Evolutionary conservation across 495 filamentous ascomycete genomes (phyloP).

Genomic region (Neurospora sp.): DNA sequence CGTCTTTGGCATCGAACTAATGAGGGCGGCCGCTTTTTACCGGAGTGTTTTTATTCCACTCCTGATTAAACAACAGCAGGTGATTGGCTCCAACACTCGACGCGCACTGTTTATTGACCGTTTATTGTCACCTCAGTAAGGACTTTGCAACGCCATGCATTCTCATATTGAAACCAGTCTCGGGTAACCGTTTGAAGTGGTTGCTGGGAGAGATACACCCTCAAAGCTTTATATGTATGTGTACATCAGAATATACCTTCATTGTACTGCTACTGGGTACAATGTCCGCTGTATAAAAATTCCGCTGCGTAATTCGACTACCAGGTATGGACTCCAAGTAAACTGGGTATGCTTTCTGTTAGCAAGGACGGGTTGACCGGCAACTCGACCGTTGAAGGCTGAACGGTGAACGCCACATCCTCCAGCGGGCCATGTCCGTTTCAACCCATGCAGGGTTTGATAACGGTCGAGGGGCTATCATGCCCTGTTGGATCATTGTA

Average conservation of each 20-base stretch:
- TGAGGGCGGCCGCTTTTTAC: background rate
- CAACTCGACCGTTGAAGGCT: background rate
- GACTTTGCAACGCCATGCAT: background rate
- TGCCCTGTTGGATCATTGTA: background rate
- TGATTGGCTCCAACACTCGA: background rate
- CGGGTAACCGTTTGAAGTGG: background rate
- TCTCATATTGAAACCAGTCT: background rate
- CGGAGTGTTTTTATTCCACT: background rate
- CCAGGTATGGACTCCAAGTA: background rate
- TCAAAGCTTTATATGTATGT: background rate
- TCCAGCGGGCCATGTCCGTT: background rate
- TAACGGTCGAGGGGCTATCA: background rate
- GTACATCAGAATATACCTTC: background rate
- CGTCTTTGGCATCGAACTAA: background rate
- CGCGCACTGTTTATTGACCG: background rate
- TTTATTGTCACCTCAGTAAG: background rate
- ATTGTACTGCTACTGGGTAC: background rate
- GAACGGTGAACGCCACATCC: background rate
- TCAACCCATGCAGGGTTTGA: background rate
- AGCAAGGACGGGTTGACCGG: background rate
- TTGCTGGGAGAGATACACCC: background rate
- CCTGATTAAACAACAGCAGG: background rate
- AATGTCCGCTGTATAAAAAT: background rate
- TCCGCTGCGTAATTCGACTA: background rate
- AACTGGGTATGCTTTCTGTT: background rate